Percentiles rank a stretch among this genome's conserved stretches.
phyloP scores from a whole-genome alignment of 345 rosid species.

The Pistacia vera region DNA sequence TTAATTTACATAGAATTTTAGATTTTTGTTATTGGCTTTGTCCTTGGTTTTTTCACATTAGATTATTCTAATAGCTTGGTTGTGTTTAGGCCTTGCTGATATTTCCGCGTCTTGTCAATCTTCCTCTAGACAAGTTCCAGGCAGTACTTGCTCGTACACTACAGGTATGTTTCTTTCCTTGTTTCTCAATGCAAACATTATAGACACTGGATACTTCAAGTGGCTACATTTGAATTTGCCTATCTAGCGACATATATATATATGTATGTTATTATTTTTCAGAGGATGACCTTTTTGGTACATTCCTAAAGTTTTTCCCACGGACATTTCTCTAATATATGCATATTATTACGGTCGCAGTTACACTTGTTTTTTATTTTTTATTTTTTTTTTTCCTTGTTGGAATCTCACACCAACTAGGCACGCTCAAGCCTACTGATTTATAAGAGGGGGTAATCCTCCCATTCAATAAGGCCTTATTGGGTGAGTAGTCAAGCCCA shows the following conservation, averaged over 20 bases:
- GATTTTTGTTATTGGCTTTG: neutral
- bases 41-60: constrained; percentile 4
- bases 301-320: no score
- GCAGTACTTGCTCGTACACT: constrained; percentile 68
- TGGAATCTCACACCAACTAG: no score
- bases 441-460: no score
- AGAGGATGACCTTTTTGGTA: no score
- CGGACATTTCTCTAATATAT: no score
- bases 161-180: constrained; percentile 56
- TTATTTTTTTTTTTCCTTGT: no score
- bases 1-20: neutral
- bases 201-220: neutral
- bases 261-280: no score
- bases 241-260: neutral
- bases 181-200: neutral
- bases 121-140: constrained; percentile 81
- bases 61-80: constrained; percentile 14
- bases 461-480: no score
- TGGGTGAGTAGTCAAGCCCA: no score
- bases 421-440: no score
- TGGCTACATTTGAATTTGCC: neutral
- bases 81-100: constrained; percentile 59
- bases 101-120: constrained; percentile 80
- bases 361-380: no score
- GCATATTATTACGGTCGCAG: no score